Conservation (phyloP, 2,329 filamentous ascomycete species). For the Lachnellula arida region DNA sequence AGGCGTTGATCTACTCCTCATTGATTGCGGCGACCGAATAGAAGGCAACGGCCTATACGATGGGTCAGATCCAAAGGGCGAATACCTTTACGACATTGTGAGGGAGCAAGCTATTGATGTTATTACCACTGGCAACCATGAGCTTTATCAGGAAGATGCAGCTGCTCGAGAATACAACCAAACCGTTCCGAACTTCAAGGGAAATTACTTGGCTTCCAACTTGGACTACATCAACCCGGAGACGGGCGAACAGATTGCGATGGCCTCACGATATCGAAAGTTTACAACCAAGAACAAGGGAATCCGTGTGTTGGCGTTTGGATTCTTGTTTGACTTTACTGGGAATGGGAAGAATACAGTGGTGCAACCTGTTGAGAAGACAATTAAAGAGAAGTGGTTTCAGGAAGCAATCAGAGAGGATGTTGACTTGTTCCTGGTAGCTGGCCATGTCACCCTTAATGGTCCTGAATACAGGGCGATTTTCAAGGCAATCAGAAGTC, state of each 20-base stretch:
- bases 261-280: slow-evolving; percentile 79
- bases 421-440: slow-evolving; percentile 80
- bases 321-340: slow-evolving; percentile 92
- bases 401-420: slow-evolving; percentile 78
- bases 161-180: slow-evolving; percentile 72
- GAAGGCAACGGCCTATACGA: slow-evolving; percentile 96
- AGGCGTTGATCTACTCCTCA: slow-evolving; percentile 80
- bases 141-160: slow-evolving; percentile 79
- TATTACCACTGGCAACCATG: slow-evolving; percentile 87
- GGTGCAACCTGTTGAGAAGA: slow-evolving; percentile 73
- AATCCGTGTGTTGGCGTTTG: slow-evolving; percentile 80
- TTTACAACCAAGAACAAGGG: slow-evolving; percentile 90
- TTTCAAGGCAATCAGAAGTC: slow-evolving; percentile 70
- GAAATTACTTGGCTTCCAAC: slow-evolving; percentile 84
- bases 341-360: slow-evolving; percentile 87
- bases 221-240: slow-evolving; percentile 77
- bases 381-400: slow-evolving; percentile 84
- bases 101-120: slow-evolving; percentile 78
- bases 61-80: slow-evolving; percentile 78
- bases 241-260: slow-evolving; percentile 65
- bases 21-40: slow-evolving; percentile 90
- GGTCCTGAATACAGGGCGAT: slow-evolving; percentile 76
- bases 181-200: slow-evolving; percentile 78
- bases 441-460: slow-evolving; percentile 78
- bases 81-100: slow-evolving; percentile 84